Base-by-base conservation (phyloP, 768 basidiomycete genomes). In the Tulasnella sp. region DNA sequence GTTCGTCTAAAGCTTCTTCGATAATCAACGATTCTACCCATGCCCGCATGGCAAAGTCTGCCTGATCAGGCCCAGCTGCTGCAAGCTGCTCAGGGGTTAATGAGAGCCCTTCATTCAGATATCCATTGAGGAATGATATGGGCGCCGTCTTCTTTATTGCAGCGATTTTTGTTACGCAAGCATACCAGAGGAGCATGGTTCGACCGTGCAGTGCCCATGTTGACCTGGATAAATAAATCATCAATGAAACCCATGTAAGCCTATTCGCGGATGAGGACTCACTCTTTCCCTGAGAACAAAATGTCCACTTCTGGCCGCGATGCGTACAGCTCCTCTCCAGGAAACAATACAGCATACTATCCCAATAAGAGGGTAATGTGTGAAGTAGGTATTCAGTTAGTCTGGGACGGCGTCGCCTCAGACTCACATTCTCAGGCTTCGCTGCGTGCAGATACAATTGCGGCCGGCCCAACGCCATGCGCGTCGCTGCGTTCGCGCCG, bases 321-420 rank as follows among this genome's bases (percentile, higher is more conserved):
- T 5, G 47, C 26, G 30, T 59, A 58, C 7, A 62, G 41, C 9
- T 47, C 34, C 42, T 62, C 61, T 10, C 61, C 61, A n/a, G 61
- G 61, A 21, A 54, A 62, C 23, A 62, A 30, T 10, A 62, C 38
- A 8, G 61, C 61, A 19, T 51, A 62, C 56, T 59, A 52, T 7
- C 13, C 27, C 15, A 5, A 38, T n/a, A 38, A 38, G 15, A 7
- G 34, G 15, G 34, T 38, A 38, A 15, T 10, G 19, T 21, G 2
- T 7, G 30, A 7, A 34, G 13, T 8, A 3, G 10, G n/a, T n/a
- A n/a, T n/a, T n/a, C n/a, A n/a, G n/a, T n/a, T n/a, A n/a, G n/a
- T n/a, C n/a, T n/a, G n/a, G n/a, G n/a, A n/a, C n/a, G n/a, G n/a
- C n/a, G n/a, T n/a, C n/a, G n/a, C n/a, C n/a, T n/a, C 34, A 17